Conservation (phyloP, 495 filamentous ascomycete genomes). For the Xylaria nigripes region DNA sequence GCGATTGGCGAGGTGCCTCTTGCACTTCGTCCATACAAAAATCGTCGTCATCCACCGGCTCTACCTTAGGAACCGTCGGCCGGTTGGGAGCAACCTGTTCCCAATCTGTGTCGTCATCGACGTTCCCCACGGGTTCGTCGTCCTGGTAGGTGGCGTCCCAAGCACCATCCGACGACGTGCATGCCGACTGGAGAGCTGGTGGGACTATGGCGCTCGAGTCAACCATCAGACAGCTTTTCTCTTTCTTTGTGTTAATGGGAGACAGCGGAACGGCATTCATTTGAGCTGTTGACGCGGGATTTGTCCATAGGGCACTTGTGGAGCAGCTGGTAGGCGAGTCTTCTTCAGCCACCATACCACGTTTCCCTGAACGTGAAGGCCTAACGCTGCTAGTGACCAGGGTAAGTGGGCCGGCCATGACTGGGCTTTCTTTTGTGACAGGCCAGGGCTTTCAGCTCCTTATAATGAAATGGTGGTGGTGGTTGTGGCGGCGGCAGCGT, state of each 20-base stretch:
- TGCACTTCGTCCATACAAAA: slow-evolving; percentile 40
- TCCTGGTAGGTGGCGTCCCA: slow-evolving; percentile 31
- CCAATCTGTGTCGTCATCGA: slow-evolving; percentile 29
- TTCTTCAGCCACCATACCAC: slow-evolving; percentile 38
- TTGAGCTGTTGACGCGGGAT: slow-evolving; percentile 25
- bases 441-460: background rate
- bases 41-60: slow-evolving; percentile 40
- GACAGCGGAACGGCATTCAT: slow-evolving; percentile 40
- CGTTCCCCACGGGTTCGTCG: slow-evolving; percentile 14
- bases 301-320: slow-evolving; percentile 31
- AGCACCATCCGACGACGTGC: slow-evolving; percentile 25
- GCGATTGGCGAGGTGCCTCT: slow-evolving; percentile 31
- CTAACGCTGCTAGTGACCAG: slow-evolving; percentile 35
- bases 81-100: slow-evolving; percentile 31
- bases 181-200: slow-evolving; percentile 26
- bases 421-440: slow-evolving; percentile 11
- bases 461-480: background rate
- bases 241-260: slow-evolving; percentile 42
- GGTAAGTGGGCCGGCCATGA: slow-evolving; percentile 36
- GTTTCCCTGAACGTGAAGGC: slow-evolving; percentile 35
- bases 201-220: slow-evolving; percentile 27
- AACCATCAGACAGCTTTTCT: slow-evolving; percentile 24
- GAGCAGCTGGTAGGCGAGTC: slow-evolving; percentile 28
- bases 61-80: slow-evolving; percentile 35
- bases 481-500: background rate